Evolutionary conservation across 352 stramenopile genomes (phyloP), one percentile per base, ranked within the genome.

Genomic region (Globisporangium cystogenes): DNA sequence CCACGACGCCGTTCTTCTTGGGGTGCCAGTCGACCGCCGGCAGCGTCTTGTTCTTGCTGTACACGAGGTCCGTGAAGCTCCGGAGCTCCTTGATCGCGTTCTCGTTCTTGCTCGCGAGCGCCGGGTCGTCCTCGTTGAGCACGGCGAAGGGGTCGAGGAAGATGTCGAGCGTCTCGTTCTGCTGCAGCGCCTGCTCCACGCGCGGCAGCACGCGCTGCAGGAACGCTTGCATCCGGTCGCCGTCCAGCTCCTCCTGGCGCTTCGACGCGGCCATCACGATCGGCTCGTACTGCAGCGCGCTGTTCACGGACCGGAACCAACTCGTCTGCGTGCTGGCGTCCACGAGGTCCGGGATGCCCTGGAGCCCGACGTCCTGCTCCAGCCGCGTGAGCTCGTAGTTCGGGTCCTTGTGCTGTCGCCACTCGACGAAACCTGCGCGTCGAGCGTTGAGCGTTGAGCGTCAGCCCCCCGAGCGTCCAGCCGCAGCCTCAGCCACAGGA

Each of bases 11-110:
- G 43, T 93, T 86, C 26, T 88, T 86, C 47, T 78, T 83, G 7
- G 90, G 90, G 35, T 97, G 83, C 92, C 92, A 98, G 57, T 97
- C 90, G 36, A 98, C 90, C 14, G 78, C 70, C 31, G 77, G 66
- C 4, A 97, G 64, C 5, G 73, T 87, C 65, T 96, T 97, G 76
- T 90, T 94, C 63, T 98, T 98, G 56, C 78, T 96, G 72, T 97
- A 97, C 24, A 93, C 67, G n/a, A 98, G 73, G 60, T 98, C 91
- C 31, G 87, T 97, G 60, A 98, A 98, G 48, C 86, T 96, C 2
- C 86, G 77, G 7, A 98, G 59, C 56, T 98, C 91, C 26, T 93
- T 91, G 58, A 98, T 86, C 23, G 83, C 72, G 60, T 95, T 96
- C 48, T 97, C 88, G 44, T 87, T 73, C 67, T 92, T 92, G 65